These are phyloP conservation scores for Ophiocordyceps camponoti-leonardi DNA, from an alignment of 2,329 filamentous ascomycete genomes.

Conservation along the genomic window DNA sequence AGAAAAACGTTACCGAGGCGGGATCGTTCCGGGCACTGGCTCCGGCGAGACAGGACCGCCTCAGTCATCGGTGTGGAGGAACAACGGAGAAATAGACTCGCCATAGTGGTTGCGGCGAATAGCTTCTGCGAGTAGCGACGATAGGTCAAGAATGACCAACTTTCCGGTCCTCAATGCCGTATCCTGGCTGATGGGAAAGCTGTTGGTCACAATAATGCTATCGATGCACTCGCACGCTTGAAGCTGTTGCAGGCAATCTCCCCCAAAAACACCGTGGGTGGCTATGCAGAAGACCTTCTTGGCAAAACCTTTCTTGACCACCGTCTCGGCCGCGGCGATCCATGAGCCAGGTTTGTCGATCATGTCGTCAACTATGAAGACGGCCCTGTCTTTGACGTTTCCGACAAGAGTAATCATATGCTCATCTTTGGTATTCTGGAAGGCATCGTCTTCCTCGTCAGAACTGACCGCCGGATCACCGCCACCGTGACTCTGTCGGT, in stretches of 20 bases:
- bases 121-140: conserved; percentile 73
- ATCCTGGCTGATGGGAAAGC: conserved; percentile 74
- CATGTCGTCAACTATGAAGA: conserved; percentile 97
- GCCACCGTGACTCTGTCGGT: conserved; percentile 54
- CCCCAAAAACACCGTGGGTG: conserved; percentile 87
- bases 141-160: conserved; percentile 77
- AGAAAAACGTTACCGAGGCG: neutral
- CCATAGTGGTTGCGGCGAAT: conserved; percentile 95
- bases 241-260: conserved; percentile 76
- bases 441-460: conserved; percentile 86
- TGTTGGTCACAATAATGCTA: conserved; percentile 88
- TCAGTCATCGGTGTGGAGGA: conserved; percentile 48
- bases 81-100: conserved; percentile 57
- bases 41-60: neutral
- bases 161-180: conserved; percentile 58
- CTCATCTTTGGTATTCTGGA: conserved; percentile 65
- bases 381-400: conserved; percentile 72
- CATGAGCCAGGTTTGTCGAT: conserved; percentile 94
- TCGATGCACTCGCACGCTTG: conserved; percentile 88
- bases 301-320: conserved; percentile 79
- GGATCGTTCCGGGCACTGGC: neutral
- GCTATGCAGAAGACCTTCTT: conserved; percentile 96
- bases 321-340: conserved; percentile 94
- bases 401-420: conserved; percentile 97
- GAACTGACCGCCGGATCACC: conserved; percentile 68